Evolutionary conservation across 768 basidiomycete species (phyloP), one percentile per base, ranked within the genome.

Genomic region (Fomitopsis serialis): DNA sequence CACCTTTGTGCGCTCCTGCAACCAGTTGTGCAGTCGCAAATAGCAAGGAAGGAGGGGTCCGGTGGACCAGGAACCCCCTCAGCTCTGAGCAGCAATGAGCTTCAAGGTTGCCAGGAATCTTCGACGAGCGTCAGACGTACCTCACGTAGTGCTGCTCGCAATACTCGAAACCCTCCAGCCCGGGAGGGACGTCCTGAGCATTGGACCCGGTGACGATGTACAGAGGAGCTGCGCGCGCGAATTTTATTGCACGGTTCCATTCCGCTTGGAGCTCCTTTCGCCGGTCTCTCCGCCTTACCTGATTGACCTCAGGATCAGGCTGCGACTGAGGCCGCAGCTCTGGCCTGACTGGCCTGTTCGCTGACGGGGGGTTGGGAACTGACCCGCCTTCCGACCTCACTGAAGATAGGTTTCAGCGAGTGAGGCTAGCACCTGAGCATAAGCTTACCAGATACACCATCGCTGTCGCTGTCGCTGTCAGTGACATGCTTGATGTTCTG

Each of bases 131-230:
- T 19, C 49, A 45, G 19, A 68, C 81, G 45, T 59, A 78, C 78
- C 75, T 78, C 12, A 66, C 50, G 48, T 85, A 86, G 10, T 71
- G 69, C 35, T 65, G 67, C 60, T 87, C 85, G 12, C 82, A 55
- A 60, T 85, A 87, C 51, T 54, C 50, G 49, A 87, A 86, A 15
- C 61, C 61, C 0, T 66, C 55, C 4, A 70, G 62, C n/a, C 79
- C 59, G 2, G 58, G 64, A 0, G 82, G 83, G 3, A 77, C 59
- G 11, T 73, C 68, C 35, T 66, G 69, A 27, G 61, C 66, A 53
- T 62, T 66, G n/a, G 76, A 61, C 17, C 64, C 56, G 29, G 67
- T 64, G 15, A 67, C 67, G 53, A 76, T 68, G 15, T 59, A 65
- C 23, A 76, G 57, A 4, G 57, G 49, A 15, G 69, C 68, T 7